Percentiles rank a stretch among this genome's conserved stretches.
Conservation (phyloP, 371 early-diverging fungal genomes). For the Mortierella sp. region DNA sequence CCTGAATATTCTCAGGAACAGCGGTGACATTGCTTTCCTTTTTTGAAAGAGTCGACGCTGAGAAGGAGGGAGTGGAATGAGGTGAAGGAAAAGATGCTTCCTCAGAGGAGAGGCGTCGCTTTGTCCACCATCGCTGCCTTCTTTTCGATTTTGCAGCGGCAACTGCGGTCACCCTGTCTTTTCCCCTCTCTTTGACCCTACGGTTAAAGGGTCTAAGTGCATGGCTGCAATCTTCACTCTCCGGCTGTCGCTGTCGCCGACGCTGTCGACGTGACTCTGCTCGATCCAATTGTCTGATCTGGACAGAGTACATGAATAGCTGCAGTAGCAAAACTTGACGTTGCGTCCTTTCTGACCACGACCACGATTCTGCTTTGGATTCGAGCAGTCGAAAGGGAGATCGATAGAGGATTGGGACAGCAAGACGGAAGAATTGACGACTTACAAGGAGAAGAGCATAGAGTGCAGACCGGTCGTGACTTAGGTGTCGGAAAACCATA, state of each 20-base stretch:
- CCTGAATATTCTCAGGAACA: slow-evolving; percentile 23
- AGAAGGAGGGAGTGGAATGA: neutral
- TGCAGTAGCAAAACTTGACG: slow-evolving; percentile 37
- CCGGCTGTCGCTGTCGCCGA: neutral
- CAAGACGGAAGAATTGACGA: slow-evolving; percentile 30
- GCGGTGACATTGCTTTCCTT: slow-evolving; percentile 40
- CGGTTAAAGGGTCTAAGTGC: neutral
- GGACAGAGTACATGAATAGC: slow-evolving; percentile 17
- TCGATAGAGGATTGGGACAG: slow-evolving; percentile 27
- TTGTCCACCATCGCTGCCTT: slow-evolving; percentile 25
- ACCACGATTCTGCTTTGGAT: slow-evolving; percentile 23
- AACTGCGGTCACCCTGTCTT: neutral
- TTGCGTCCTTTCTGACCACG: slow-evolving; percentile 29
- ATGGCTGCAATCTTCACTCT: neutral
- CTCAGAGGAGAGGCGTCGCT: slow-evolving; percentile 4
- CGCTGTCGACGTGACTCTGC: neutral
- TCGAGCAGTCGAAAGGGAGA: slow-evolving; percentile 39
- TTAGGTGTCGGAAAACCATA: slow-evolving; percentile 17
- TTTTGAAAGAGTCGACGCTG: slow-evolving; percentile 20
- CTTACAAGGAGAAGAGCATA: slow-evolving; percentile 24
- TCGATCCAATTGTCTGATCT: slow-evolving; percentile 22
- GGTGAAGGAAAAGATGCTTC: neutral
- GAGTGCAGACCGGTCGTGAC: slow-evolving; percentile 25
- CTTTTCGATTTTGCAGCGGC: slow-evolving; percentile 8
- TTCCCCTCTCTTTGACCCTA: neutral